Evolutionary conservation across 345 rosid genomes (phyloP).

Genomic region (Balakata baccata): DNA sequence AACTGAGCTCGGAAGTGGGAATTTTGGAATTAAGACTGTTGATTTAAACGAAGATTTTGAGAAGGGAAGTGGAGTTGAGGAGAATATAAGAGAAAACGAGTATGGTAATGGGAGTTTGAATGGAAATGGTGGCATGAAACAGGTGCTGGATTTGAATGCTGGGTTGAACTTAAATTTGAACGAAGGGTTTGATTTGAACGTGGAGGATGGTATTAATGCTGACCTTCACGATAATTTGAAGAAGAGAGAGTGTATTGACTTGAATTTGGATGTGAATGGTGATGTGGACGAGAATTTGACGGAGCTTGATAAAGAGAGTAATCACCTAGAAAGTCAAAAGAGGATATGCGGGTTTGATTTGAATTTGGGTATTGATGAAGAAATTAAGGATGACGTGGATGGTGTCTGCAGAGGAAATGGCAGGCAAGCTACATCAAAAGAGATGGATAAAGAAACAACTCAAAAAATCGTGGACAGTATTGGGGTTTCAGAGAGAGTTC

Average conservation of each 20-base stretch:
- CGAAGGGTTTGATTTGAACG: conserved; percentile 41
- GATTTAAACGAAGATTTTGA: conserved; percentile 43
- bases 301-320: conserved; percentile 15
- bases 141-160: conserved; percentile 58
- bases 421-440: conserved; percentile 15
- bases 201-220: conserved; percentile 21
- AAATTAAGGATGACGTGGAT: conserved; percentile 36
- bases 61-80: conserved; percentile 22
- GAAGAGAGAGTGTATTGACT: conserved; percentile 55
- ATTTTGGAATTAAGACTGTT: conserved; percentile 24
- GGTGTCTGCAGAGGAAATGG: conserved; percentile 18
- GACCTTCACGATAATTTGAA: conserved; percentile 18
- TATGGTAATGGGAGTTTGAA: conserved; percentile 30
- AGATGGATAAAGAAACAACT: conserved; percentile 24
- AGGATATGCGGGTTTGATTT: conserved; percentile 66
- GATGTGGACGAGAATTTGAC: conserved; percentile 41
- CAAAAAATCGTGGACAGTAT: conserved; percentile 20
- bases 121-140: conserved; percentile 32
- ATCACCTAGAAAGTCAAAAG: conserved; percentile 29
- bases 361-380: conserved; percentile 60
- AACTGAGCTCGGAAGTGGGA: conserved; percentile 3
- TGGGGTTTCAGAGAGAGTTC: conserved; percentile 17
- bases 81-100: conserved; percentile 29
- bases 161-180: conserved; percentile 57
- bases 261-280: conserved; percentile 67